A percentile compares a stretch with the other conserved stretches of the same genome.
Conservation (phyloP, 2,329 filamentous ascomycete genomes). For the Aspergillus sp. region DNA sequence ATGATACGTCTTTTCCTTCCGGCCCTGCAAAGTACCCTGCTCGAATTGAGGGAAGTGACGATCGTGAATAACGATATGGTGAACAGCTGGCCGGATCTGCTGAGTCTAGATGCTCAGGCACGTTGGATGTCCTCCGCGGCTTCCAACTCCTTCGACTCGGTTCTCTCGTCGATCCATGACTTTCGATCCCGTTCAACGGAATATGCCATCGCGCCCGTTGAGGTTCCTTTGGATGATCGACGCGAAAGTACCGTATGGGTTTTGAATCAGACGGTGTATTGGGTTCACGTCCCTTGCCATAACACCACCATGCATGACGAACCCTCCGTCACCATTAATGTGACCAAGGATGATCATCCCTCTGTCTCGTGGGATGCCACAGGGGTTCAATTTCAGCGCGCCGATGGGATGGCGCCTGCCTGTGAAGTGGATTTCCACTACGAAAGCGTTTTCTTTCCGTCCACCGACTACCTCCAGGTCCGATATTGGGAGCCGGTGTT, state of each 20-base stretch:
- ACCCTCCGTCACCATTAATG: slow-evolving; percentile 15
- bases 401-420: slow-evolving; percentile 5
- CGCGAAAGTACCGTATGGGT: slow-evolving; percentile 20
- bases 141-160: slow-evolving; percentile 14
- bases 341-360: slow-evolving; percentile 8
- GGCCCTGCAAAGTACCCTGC: slow-evolving; percentile 22
- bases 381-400: slow-evolving; percentile 14
- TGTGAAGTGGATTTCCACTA: slow-evolving; percentile 23
- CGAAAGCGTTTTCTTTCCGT: slow-evolving; percentile 18
- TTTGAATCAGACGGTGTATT: slow-evolving; percentile 25
- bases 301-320: slow-evolving; percentile 11
- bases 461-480: slow-evolving; percentile 22
- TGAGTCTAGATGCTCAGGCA: slow-evolving; percentile 19
- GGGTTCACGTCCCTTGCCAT: slow-evolving; percentile 18
- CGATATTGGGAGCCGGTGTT: slow-evolving; percentile 26
- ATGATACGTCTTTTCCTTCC: slow-evolving; percentile 24
- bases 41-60: slow-evolving; percentile 22
- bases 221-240: slow-evolving; percentile 16
- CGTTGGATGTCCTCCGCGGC: slow-evolving; percentile 22
- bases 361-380: slow-evolving; percentile 20
- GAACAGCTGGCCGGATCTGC: slow-evolving; percentile 20
- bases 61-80: slow-evolving; percentile 12
- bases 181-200: slow-evolving; percentile 16
- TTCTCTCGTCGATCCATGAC: slow-evolving; percentile 10
- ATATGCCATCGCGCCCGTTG: slow-evolving; percentile 24